A percentile compares a stretch with the other conserved stretches of the same genome.
phyloP scores from a whole-genome alignment of 129 eudicot genomes.

The Pittosporum tobira region DNA sequence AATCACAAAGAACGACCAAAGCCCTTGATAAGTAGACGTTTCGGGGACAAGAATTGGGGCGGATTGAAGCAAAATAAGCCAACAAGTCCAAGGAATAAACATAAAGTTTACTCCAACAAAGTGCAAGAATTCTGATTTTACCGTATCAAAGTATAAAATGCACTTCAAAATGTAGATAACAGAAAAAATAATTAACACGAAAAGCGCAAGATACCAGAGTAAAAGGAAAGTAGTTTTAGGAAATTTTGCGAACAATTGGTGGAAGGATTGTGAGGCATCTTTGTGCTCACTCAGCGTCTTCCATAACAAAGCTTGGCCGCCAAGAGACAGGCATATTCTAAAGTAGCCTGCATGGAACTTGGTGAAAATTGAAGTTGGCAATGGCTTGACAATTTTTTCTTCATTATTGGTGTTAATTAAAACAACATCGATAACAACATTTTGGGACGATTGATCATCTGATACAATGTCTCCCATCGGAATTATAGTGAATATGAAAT shows the following conservation, averaged over 20 bases:
- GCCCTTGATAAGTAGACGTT: slow-evolving; percentile 5
- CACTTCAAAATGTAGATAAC: slow-evolving; percentile 40
- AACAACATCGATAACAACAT: no score
- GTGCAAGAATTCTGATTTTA: slow-evolving; percentile 48
- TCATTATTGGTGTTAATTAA: no score
- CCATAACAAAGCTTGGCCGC: slow-evolving; percentile 61
- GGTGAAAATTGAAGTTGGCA: slow-evolving; percentile 22
- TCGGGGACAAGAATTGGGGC: slow-evolving; percentile 24
- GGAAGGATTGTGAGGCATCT: slow-evolving; percentile 16
- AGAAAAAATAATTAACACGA: slow-evolving; percentile 29
- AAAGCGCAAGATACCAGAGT: slow-evolving; percentile 45
- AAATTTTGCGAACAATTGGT: slow-evolving; percentile 16
- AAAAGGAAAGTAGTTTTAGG: slow-evolving; percentile 41
- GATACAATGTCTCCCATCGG: no score
- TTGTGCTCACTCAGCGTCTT: slow-evolving; percentile 32
- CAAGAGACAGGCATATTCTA: slow-evolving; percentile 48
- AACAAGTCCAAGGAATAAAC: slow-evolving; percentile 67
- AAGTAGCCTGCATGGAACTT: slow-evolving; percentile 64
- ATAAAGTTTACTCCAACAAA: slow-evolving; percentile 54
- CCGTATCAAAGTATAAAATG: slow-evolving; percentile 41
- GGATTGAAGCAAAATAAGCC: slow-evolving; percentile 52
- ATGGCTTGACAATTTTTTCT: no score
- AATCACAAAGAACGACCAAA: slow-evolving; percentile 40
- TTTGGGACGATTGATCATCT: no score
- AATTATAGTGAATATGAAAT: no score